These are phyloP conservation scores for Tubosaeta sp. DNA, from an alignment of 768 basidiomycete genomes.

Conservation along the genomic window DNA sequence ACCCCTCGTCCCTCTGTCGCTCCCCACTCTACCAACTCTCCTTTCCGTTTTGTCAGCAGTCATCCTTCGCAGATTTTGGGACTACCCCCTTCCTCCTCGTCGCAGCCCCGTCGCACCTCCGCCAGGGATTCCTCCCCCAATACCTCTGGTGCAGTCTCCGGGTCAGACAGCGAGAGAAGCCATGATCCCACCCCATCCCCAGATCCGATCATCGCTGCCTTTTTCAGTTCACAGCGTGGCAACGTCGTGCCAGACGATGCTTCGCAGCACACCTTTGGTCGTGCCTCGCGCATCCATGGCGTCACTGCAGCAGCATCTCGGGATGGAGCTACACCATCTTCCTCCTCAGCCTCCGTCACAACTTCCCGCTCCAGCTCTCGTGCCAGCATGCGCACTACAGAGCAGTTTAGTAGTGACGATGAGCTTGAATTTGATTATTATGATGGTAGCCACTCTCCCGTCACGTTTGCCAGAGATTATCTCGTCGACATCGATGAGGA, in stretches of 20 bases:
- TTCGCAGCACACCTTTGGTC: conserved; percentile 49
- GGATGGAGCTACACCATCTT: conserved; percentile 33
- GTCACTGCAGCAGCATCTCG: conserved; percentile 17
- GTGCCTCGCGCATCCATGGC: conserved; percentile 32
- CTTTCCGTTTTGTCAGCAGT: conserved; percentile 24
- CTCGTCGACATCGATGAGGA: conserved; percentile 33
- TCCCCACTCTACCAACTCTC: background rate
- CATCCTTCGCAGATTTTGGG: conserved; percentile 31
- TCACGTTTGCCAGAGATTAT: conserved; percentile 40
- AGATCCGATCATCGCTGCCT: conserved; percentile 26
- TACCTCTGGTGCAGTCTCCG: conserved; percentile 10
- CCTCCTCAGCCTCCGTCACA: conserved; percentile 42
- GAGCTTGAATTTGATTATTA: conserved; percentile 42
- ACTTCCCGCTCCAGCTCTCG: conserved; percentile 34
- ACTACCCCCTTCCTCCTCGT: conserved; percentile 19
- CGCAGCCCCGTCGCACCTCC: conserved; percentile 13
- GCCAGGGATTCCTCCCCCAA: conserved; percentile 3
- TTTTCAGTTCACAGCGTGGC: conserved; percentile 17
- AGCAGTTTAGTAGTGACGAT: conserved; percentile 46
- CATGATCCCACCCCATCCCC: conserved; percentile 36
- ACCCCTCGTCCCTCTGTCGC: conserved; percentile 45
- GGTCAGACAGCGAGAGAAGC: conserved; percentile 31
- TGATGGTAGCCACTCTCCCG: conserved; percentile 35
- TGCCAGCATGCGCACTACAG: conserved; percentile 29
- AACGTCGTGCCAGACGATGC: conserved; percentile 37